Percentiles rank a stretch among this genome's conserved stretches.
Evolutionary conservation across 192 early-diverging fungal genomes (phyloP).

Genomic region (Umbelopsis isabellina): DNA sequence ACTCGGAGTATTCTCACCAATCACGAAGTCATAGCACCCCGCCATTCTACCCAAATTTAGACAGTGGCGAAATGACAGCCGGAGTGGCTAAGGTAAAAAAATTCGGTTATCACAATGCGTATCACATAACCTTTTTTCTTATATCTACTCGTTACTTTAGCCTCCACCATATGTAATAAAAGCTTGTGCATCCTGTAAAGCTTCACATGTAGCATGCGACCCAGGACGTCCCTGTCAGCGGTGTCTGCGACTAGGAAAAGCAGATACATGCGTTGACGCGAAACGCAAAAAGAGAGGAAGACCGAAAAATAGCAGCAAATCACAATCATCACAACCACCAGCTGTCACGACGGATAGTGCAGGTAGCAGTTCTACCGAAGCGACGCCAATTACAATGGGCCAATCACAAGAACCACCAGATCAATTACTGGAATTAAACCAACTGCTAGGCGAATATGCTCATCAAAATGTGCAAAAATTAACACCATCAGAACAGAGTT

Average conservation of each 20-base stretch:
- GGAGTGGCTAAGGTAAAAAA: neutral
- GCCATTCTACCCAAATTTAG: neutral
- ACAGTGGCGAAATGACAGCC: constrained; percentile 10
- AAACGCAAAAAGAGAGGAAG: constrained; percentile 20
- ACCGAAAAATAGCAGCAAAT: constrained; percentile 14
- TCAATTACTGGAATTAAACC: constrained; percentile 4
- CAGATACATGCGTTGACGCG: constrained; percentile 25
- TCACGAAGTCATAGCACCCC: constrained; percentile 3
- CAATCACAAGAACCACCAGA: neutral
- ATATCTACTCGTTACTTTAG: neutral
- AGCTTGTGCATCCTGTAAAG: constrained; percentile 32
- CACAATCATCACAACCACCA: neutral
- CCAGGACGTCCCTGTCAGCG: constrained; percentile 19
- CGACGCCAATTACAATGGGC: neutral
- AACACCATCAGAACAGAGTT: too few relatives aligned
- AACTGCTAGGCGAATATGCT: neutral
- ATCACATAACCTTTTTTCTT: neutral
- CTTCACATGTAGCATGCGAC: constrained; percentile 29
- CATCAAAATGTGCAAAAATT: too few relatives aligned
- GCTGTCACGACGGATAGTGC: neutral
- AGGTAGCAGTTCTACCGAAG: neutral
- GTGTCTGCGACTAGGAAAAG: constrained; percentile 17
- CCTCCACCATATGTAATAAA: constrained; percentile 22
- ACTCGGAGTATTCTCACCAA: neutral
- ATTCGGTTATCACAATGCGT: neutral